Evolutionary conservation across 257 asterid species (phyloP).

Genomic region (Solanum chmielewskii): DNA sequence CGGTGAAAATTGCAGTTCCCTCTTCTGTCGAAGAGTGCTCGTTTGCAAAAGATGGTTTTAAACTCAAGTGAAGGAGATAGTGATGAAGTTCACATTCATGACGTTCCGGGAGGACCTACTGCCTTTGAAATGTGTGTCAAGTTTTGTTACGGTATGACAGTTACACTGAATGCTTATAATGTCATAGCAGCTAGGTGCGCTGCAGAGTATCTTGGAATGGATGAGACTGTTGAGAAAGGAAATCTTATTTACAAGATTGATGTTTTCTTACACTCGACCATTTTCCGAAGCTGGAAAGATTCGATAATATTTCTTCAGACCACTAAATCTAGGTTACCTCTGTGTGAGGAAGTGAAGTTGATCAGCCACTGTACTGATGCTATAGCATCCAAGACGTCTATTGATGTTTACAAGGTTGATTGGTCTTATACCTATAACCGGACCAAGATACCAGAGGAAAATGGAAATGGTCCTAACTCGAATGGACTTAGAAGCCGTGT

Average conservation of each 20-base stretch:
- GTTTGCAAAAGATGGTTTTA: background rate
- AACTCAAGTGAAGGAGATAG: background rate
- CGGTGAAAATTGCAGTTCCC: constrained; percentile 56
- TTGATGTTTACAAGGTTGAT: constrained; percentile 68
- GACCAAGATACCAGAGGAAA: constrained; percentile 59
- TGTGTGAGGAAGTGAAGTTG: constrained; percentile 70
- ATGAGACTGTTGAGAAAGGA: constrained; percentile 70
- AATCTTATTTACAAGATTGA: constrained; percentile 78
- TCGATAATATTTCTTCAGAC: constrained; percentile 77
- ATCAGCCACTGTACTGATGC: constrained; percentile 65
- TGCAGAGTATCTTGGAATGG: constrained; percentile 88
- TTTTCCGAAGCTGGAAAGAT: constrained; percentile 92
- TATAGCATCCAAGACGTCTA: constrained; percentile 60
- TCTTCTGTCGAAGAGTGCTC: constrained; percentile 64
- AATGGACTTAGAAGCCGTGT: constrained; percentile 44
- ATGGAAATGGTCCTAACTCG: constrained; percentile 45
- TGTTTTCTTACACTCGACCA: constrained; percentile 63
- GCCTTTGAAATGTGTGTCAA: background rate
- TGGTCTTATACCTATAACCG: constrained; percentile 87
- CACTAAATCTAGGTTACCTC: constrained; percentile 33
- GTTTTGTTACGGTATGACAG: background rate
- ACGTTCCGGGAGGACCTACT: background rate
- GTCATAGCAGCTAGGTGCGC: constrained; percentile 74
- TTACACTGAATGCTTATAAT: background rate
- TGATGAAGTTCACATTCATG: background rate